Evolutionary conservation across 2,329 filamentous ascomycete species (phyloP), one percentile per base, ranked within the genome.

Genomic region (Microdochium trichocladiopsis): DNA sequence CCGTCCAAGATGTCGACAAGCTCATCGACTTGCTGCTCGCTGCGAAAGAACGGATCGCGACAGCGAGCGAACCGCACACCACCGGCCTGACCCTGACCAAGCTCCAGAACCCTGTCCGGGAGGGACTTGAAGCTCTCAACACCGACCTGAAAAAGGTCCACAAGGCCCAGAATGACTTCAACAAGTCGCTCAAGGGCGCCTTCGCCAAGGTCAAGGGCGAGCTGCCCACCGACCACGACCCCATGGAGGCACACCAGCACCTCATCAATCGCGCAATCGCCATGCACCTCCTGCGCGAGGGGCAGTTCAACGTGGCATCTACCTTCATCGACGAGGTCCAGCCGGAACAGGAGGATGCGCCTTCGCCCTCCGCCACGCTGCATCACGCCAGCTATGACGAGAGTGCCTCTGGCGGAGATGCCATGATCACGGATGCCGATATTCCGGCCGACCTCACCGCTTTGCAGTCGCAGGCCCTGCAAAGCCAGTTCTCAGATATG

Each of bases 241-340:
- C 85, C 31, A 83, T 96, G 68, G 84, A 83, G 1, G 80, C 85
- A 21, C 84, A 95, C 58, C 80, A 87, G 3, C 76, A 79, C 16
- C 77, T 96, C 12, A 90, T 97, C 65, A 95, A 96, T 70, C 84
- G 92, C 52, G 93, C 94, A 6, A 95, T 99, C 60, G 89, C 89
- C 10, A 96, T 97, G 91, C 94, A 99, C 65, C 80, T 99, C 22
- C 79, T 99, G 37, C 88, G 94, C 41, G 93, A 97, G 71, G 94
- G 94, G 49, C 88, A 96, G 65, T 99, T 99, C 68, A 79, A 78
- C 22, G 92, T 96, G 2, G 93, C 93, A 12, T 84, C 86, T 16
- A 90, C 86, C 1, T 96, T 99, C 61, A 82, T 96, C 49, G 74
- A 79, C 14, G 94, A 97, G 73, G 82, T 74, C 16, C 70, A 73